Percentiles rank a stretch among this genome's conserved stretches.
Evolutionary conservation across 306 rosid species (phyloP).

Genomic region (Cicer yamashitae): DNA sequence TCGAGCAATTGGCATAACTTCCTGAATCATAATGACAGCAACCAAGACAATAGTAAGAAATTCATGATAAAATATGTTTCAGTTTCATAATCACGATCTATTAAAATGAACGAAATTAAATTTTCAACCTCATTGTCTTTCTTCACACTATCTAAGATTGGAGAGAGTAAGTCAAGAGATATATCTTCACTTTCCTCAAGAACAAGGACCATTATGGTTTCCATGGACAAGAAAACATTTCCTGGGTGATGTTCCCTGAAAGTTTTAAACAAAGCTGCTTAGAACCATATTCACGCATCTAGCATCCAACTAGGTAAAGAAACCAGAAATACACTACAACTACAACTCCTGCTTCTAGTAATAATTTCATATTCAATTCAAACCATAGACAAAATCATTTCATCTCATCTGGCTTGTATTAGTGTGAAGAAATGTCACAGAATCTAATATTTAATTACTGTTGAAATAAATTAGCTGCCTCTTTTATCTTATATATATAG

Average conservation of each 20-base stretch:
- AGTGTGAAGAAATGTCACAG: constrained; percentile 16
- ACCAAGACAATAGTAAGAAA: constrained; percentile 20
- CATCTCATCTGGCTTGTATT: constrained; percentile 1
- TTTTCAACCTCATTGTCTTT: constrained; percentile 63
- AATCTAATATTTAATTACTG: constrained; percentile 6
- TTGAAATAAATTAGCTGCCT: constrained; percentile 27
- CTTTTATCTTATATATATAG: constrained; percentile 3
- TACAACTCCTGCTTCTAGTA: constrained; percentile 12
- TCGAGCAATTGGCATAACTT: constrained; percentile 64
- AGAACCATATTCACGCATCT: constrained; percentile 9
- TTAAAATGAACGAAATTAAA: background rate
- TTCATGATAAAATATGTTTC: constrained; percentile 13
- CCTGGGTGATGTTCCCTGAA: constrained; percentile 80
- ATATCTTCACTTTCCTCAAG: constrained; percentile 93
- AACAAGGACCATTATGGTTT: constrained; percentile 83
- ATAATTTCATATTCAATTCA: background rate
- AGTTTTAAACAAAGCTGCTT: constrained; percentile 34
- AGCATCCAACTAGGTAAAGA: constrained; percentile 11
- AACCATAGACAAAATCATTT: background rate
- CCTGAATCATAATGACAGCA: constrained; percentile 53
- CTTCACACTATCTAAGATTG: constrained; percentile 71
- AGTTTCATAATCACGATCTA: constrained; percentile 13
- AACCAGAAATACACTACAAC: background rate
- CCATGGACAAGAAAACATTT: constrained; percentile 77
- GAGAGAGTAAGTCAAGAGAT: constrained; percentile 67